A percentile compares a stretch with the other conserved stretches of the same genome.
phyloP scores from a whole-genome alignment of 805 yeast species.

The Candida ficus region DNA sequence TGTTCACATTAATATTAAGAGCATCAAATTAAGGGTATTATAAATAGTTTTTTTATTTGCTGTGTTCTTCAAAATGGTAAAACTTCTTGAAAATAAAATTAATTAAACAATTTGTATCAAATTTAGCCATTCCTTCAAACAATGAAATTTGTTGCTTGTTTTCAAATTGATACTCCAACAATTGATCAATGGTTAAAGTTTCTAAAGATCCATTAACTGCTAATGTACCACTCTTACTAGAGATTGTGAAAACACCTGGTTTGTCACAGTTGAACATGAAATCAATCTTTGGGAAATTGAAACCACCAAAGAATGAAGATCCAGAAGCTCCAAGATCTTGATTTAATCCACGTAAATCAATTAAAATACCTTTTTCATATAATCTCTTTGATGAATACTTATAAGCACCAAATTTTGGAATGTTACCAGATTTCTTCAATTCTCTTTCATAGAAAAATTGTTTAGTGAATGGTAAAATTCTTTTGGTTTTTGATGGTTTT shows the following conservation, averaged over 20 bases:
- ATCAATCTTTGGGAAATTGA: constrained; percentile 60
- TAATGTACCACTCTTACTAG: constrained; percentile 68
- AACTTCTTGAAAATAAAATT: constrained; percentile 72
- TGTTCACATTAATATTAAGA: no score
- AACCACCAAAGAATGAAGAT: constrained; percentile 33
- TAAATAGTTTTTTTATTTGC: constrained; percentile 2
- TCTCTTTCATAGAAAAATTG: constrained; percentile 75
- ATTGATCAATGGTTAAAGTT: constrained; percentile 61
- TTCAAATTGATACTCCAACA: constrained; percentile 72
- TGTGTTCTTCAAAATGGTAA: constrained; percentile 39
- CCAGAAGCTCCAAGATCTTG: constrained; percentile 29
- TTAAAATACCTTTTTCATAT: constrained; percentile 63
- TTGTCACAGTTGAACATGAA: constrained; percentile 73
- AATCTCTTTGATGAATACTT: constrained; percentile 72
- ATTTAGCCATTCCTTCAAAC: constrained; percentile 62
- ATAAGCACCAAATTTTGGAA: constrained; percentile 73
- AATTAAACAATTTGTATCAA: constrained; percentile 64
- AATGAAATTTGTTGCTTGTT: constrained; percentile 46
- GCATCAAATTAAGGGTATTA: no score
- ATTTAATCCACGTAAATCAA: constrained; percentile 52
- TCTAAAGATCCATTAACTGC: constrained; percentile 52
- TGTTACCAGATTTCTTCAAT: constrained; percentile 56
- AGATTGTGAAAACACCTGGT: constrained; percentile 67
- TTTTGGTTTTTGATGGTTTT: constrained; percentile 25
- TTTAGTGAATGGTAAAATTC: constrained; percentile 54